Percentiles rank a stretch among this genome's conserved stretches.
Conservation (phyloP, 768 basidiomycete genomes). For the Inosperma sp. region DNA sequence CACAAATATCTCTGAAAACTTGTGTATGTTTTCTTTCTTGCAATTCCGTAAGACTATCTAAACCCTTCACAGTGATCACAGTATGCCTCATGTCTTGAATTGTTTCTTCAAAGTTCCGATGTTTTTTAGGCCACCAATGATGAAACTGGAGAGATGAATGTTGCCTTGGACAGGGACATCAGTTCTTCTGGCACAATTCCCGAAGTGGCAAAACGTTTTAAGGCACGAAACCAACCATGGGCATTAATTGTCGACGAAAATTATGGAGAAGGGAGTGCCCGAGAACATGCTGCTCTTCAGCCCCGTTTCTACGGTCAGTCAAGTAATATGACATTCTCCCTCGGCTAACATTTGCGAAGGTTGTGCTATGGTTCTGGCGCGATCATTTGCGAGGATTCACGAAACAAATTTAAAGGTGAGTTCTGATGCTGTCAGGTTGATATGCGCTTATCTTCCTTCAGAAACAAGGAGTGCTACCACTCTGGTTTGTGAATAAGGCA, state of each 20-base stretch:
- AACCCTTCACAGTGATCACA: conserved; percentile 65
- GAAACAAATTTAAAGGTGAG: conserved; percentile 92
- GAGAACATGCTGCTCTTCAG: conserved; percentile 96
- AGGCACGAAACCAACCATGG: conserved; percentile 82
- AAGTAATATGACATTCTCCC: background rate
- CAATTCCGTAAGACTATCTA: background rate
- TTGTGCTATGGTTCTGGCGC: conserved; percentile 80
- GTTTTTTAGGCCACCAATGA: conserved; percentile 79
- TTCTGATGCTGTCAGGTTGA: background rate
- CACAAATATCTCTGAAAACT: conserved; percentile 94
- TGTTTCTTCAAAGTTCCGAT: background rate
- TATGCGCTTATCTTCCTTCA: conserved; percentile 27
- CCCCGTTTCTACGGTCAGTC: conserved; percentile 83
- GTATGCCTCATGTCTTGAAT: conserved; percentile 31
- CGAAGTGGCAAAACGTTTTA: conserved; percentile 83
- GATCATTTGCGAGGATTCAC: conserved; percentile 97
- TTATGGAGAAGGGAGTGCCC: conserved; percentile 95
- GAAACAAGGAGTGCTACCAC: conserved; percentile 97
- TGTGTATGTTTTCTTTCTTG: conserved; percentile 60
- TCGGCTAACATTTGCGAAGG: conserved; percentile 38
- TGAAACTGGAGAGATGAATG: conserved; percentile 89
- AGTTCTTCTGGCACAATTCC: conserved; percentile 77
- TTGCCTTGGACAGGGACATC: conserved; percentile 75
- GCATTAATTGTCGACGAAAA: conserved; percentile 93
- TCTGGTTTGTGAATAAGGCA: conserved; percentile 86